These are phyloP conservation scores for Neofusicoccum kwambonambiense DNA, from an alignment of 2,329 filamentous ascomycete species.

Conservation along the genomic window DNA sequence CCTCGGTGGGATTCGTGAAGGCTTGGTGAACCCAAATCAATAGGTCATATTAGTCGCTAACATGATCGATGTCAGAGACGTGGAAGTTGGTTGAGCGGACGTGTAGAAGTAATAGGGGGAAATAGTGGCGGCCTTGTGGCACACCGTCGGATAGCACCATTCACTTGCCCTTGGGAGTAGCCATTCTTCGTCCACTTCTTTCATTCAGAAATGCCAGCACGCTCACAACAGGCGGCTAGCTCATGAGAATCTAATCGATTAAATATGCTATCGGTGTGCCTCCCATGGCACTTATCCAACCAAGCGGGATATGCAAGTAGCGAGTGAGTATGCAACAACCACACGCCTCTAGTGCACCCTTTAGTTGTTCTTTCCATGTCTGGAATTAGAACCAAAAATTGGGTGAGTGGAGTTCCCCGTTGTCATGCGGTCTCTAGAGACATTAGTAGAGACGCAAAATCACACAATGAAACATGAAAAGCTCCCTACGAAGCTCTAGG, in stretches of 20 bases:
- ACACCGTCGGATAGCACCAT: too few species aligned
- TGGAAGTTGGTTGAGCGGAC: not conserved
- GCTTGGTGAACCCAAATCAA: too few species aligned
- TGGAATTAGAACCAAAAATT: conserved; percentile 2
- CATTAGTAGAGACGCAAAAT: conserved; percentile 5
- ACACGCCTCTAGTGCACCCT: conserved; percentile 9
- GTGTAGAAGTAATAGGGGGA: not conserved
- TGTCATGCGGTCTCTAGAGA: not conserved
- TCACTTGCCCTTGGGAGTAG: not conserved
- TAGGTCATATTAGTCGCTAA: not conserved
- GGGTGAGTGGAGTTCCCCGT: not conserved
- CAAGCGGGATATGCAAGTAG: conserved; percentile 1
- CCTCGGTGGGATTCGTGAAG: too few species aligned
- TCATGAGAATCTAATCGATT: conserved; percentile 14
- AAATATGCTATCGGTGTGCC: conserved; percentile 10
- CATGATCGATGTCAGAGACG: not conserved
- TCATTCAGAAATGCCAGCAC: not conserved
- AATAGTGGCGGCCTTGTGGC: too few species aligned
- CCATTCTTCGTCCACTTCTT: not conserved
- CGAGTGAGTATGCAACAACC: conserved; percentile 9
- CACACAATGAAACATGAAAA: not conserved
- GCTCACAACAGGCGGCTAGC: not conserved
- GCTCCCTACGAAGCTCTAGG: conserved; percentile 31
- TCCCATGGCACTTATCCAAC: conserved; percentile 1
- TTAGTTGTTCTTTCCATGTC: not conserved